A percentile compares a stretch with the other conserved stretches of the same genome.
Evolutionary conservation across 2,329 filamentous ascomycete species (phyloP).

Genomic region (Metarhizium robertsii): DNA sequence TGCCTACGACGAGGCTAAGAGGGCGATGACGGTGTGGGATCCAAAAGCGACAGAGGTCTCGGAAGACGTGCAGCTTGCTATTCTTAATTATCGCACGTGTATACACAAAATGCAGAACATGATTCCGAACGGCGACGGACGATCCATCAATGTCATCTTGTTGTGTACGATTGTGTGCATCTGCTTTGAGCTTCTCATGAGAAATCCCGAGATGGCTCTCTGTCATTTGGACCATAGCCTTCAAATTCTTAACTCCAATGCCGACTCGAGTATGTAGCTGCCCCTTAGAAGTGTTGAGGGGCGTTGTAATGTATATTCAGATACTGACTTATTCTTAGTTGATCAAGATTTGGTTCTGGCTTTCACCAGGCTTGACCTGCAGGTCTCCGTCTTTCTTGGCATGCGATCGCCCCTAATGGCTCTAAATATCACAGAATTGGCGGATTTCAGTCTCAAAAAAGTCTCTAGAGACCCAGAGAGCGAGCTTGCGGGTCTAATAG

Average conservation of each 20-base stretch:
- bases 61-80: slow-evolving; percentile 4
- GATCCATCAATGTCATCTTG: slow-evolving; percentile 7
- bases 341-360: slow-evolving; percentile 8
- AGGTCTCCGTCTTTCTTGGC: slow-evolving; percentile 8
- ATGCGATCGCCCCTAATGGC: slow-evolving; percentile 2
- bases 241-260: slow-evolving; percentile 6
- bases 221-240: slow-evolving; percentile 8
- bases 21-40: neutral
- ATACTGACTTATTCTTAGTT: slow-evolving; percentile 2
- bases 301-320: neutral
- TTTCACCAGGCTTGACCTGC: slow-evolving; percentile 8
- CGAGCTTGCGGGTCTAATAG: neutral
- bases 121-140: slow-evolving; percentile 1
- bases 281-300: neutral
- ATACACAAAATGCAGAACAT: slow-evolving; percentile 6
- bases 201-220: slow-evolving; percentile 3
- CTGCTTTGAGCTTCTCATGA: slow-evolving; percentile 10
- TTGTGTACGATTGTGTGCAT: slow-evolving; percentile 10
- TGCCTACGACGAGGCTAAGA: neutral
- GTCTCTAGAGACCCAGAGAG: neutral
- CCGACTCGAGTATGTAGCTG: slow-evolving; percentile 1
- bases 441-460: neutral
- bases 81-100: slow-evolving; percentile 7
- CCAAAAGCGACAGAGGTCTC: neutral
- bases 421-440: neutral